phyloP scores from a whole-genome alignment of 2,329 filamentous ascomycete genomes.

The Chaetothyriales sp. region DNA sequence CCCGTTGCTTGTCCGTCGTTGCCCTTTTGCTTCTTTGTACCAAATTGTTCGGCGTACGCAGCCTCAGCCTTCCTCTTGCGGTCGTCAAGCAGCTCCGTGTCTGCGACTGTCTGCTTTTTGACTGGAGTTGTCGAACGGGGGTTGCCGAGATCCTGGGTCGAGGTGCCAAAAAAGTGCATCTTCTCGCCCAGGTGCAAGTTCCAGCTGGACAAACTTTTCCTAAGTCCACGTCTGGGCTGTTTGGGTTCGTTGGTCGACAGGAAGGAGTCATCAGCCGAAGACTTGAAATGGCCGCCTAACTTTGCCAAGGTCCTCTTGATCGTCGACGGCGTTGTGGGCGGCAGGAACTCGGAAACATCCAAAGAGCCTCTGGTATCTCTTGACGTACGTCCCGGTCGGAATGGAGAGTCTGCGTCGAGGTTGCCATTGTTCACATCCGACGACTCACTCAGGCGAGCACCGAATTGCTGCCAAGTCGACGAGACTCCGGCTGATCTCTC shows the following conservation, averaged over 20 bases:
- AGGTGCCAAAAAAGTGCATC: conserved; percentile 3
- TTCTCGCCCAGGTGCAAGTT: conserved; percentile 9
- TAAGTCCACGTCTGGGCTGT: conserved; percentile 8
- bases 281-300: conserved; percentile 11
- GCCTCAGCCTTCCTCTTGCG: conserved; percentile 18
- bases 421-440: neutral
- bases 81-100: conserved; percentile 13
- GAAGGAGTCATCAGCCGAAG: neutral
- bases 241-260: conserved; percentile 3
- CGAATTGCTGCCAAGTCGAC: conserved; percentile 13
- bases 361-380: conserved; percentile 5
- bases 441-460: conserved; percentile 6
- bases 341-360: conserved; percentile 15
- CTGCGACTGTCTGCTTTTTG: conserved; percentile 2
- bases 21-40: conserved; percentile 14
- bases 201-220: conserved; percentile 17
- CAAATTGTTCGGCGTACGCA: conserved; percentile 16
- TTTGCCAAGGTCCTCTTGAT: conserved; percentile 10
- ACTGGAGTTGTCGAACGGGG: neutral
- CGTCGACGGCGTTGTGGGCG: conserved; percentile 10
- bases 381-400: conserved; percentile 5
- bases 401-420: conserved; percentile 6
- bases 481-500: conserved; percentile 38
- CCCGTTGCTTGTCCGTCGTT: conserved; percentile 3
- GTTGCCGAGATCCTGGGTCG: conserved; percentile 1